Evolutionary conservation across 345 rosid species (phyloP).

Genomic region (Gossypium longicalyx): DNA sequence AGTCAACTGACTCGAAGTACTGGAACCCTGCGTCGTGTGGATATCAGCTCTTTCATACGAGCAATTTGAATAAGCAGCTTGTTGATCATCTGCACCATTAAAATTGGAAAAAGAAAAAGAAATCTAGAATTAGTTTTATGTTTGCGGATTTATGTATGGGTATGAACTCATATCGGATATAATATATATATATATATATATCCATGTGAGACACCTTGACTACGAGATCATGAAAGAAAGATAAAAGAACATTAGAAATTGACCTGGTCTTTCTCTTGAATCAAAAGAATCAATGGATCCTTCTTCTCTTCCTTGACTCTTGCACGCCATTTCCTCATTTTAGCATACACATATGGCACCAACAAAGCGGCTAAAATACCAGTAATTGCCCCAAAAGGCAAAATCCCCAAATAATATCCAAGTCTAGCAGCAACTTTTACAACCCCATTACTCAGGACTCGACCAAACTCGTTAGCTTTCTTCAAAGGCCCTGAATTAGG

Average conservation of each 20-base stretch:
- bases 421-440: constrained; percentile 25
- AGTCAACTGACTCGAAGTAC: constrained; percentile 37
- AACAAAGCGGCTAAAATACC: constrained; percentile 25
- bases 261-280: constrained; percentile 55
- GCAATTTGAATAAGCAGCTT: constrained; percentile 40
- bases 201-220: no score
- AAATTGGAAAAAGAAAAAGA: neutral
- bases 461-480: constrained; percentile 6
- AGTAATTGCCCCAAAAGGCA: constrained; percentile 24
- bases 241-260: neutral
- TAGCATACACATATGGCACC: constrained; percentile 19
- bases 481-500: constrained; percentile 1
- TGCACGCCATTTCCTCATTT: constrained; percentile 27
- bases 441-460: constrained; percentile 21
- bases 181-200: no score
- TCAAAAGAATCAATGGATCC: constrained; percentile 18
- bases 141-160: no score
- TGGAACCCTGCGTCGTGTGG: constrained; percentile 33
- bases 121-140: neutral
- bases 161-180: no score
- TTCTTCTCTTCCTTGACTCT: constrained; percentile 22
- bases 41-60: constrained; percentile 34
- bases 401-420: constrained; percentile 21
- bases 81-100: constrained; percentile 38
- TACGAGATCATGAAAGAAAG: neutral